Conservation (phyloP, 2,329 filamentous ascomycete genomes). For the Neoscytalidium dimidiatum region DNA sequence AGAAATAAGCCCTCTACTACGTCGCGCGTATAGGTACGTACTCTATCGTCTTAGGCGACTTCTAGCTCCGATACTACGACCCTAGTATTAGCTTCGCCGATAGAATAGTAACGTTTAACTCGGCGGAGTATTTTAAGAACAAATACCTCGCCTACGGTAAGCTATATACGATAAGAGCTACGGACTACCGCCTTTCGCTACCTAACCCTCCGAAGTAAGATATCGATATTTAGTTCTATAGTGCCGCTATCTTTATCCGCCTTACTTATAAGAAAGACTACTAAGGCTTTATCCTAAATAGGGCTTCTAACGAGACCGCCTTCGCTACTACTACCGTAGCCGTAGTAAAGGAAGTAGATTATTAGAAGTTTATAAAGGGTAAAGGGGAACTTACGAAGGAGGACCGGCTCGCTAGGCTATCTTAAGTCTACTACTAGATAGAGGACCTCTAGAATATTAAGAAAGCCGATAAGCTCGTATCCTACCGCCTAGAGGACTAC, state of each 20-base stretch:
- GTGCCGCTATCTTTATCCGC: neutral
- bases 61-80: too few species aligned
- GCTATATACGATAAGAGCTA: neutral
- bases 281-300: neutral
- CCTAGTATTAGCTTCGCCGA: too few species aligned
- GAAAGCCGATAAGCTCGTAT: neutral
- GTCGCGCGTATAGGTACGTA: too few species aligned
- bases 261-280: neutral
- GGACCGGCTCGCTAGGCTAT: neutral
- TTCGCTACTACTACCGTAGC: neutral
- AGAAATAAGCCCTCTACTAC: too few species aligned
- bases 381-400: neutral
- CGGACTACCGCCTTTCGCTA: neutral
- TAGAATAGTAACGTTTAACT: neutral
- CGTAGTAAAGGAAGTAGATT: neutral
- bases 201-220: neutral
- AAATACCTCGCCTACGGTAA: neutral
- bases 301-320: neutral
- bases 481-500: neutral
- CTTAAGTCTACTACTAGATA: neutral
- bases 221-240: neutral
- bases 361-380: neutral
- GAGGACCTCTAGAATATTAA: neutral
- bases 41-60: too few species aligned
- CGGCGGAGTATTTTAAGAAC: neutral